A percentile compares a stretch with the other conserved stretches of the same genome.
These are phyloP conservation scores for Labyrinthula sp. DNA, from an alignment of 352 stramenopile genomes.

Conservation along the genomic window DNA sequence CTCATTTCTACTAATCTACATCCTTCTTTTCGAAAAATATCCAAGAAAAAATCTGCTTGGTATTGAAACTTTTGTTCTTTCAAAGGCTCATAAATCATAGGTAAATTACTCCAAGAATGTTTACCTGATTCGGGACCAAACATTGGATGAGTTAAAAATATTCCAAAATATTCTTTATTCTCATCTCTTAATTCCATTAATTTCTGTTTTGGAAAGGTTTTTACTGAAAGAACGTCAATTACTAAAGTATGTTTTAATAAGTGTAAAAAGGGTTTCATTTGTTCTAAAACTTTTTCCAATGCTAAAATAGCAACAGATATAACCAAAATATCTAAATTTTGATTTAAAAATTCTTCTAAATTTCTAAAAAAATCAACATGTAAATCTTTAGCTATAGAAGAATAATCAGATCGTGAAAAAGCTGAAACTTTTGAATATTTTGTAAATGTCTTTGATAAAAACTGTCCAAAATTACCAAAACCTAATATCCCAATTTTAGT, in stretches of 20 bases:
- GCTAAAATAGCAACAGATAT: slow-evolving; percentile 58
- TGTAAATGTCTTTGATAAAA: slow-evolving; percentile 77
- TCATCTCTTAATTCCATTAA: slow-evolving; percentile 63
- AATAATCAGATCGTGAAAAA: slow-evolving; percentile 62
- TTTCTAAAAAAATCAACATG: slow-evolving; percentile 49
- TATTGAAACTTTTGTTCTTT: too few relatives aligned
- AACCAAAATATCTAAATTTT: slow-evolving; percentile 72
- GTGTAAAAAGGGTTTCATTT: slow-evolving; percentile 44
- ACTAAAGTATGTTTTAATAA: slow-evolving; percentile 63
- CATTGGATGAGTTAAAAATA: slow-evolving; percentile 92
- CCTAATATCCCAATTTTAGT: slow-evolving; percentile 83
- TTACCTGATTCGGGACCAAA: slow-evolving; percentile 84
- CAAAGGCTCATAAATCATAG: slow-evolving; percentile 62
- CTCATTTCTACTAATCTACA: slow-evolving; percentile 87
- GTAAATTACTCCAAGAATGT: slow-evolving; percentile 71
- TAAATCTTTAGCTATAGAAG: slow-evolving; percentile 37
- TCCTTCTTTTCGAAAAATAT: slow-evolving; percentile 80
- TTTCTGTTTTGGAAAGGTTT: slow-evolving; percentile 78
- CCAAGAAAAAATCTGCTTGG: slow-evolving; percentile 52
- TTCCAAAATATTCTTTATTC: slow-evolving; percentile 46
- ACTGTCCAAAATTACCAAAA: slow-evolving; percentile 91
- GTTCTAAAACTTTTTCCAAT: slow-evolving; percentile 47
- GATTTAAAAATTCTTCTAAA: slow-evolving; percentile 59
- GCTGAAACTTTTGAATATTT: slow-evolving; percentile 64
- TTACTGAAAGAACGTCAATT: slow-evolving; percentile 91